Base-by-base conservation (phyloP, 1,139 yeast species). In the Suhomyces anneliseae region DNA sequence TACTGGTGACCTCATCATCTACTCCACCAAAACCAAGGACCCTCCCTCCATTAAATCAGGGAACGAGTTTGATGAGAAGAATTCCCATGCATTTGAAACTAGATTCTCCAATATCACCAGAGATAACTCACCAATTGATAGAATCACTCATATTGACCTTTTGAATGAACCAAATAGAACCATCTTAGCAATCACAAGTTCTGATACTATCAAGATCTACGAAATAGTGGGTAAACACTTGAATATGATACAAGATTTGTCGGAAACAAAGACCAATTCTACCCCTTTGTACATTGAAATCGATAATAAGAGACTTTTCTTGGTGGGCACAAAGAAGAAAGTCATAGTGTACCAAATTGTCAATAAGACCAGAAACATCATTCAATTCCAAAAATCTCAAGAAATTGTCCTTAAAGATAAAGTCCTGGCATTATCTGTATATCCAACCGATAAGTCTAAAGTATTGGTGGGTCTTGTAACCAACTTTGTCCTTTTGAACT, bases 161-260 rank as follows among this genome's bases (percentile, higher is more conserved):
- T 49, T 57, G 27, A 50, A 46, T 8, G 65, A 59, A 37, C 46
- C 48, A 29, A 61, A 57, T 48, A 58, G 68, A 43, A 60, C 62
- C 8, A 60, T 69, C 8, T 54, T 73, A 14, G 58, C 66, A 4
- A 56, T 72, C 12, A 60, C 66, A 8, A 60, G 60, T 5, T 38
- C 55, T 1, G 73, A 68, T 10, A 45, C 57, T 1, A 52, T 72
- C 4, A 58, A 62, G 35, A 58, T 73, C 4, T 67, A 60, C 50
- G 78, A 73, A 50, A 58, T 65, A 44, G 69, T 68, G 2, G 76
- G 76, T 0, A 54, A 59, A 24, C 72, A 70, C 47, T 56, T 72
- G 34, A 70, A 68, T 45, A 56, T 70, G 40, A 59, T 72, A 10
- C 64, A 63, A 39, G 56, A 59, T n/a, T 56, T 73, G 29, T 65